These are phyloP conservation scores for Cladochytrium replicatum DNA, from an alignment of 192 early-diverging fungal genomes.

Conservation along the genomic window DNA sequence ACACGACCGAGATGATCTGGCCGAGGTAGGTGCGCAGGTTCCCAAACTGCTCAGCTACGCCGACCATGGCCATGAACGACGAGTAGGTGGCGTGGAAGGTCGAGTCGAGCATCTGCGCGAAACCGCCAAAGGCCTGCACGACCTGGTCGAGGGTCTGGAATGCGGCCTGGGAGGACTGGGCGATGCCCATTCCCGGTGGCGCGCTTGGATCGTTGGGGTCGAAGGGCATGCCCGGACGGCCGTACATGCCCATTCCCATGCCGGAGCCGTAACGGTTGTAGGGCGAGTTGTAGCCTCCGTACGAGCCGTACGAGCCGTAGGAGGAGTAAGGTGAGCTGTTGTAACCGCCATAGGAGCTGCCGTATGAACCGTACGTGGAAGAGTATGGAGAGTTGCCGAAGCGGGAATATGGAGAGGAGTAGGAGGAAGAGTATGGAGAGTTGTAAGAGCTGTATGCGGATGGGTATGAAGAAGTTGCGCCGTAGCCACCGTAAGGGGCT, in stretches of 20 bases:
- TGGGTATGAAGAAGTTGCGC: neutral
- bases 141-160: slow-evolving; percentile 89
- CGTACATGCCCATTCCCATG: slow-evolving; percentile 27
- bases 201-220: slow-evolving; percentile 57
- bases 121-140: slow-evolving; percentile 93
- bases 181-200: slow-evolving; percentile 71
- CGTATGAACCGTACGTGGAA: slow-evolving; percentile 8
- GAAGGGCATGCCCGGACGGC: slow-evolving; percentile 31
- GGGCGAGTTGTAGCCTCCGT: slow-evolving; percentile 9
- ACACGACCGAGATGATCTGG: slow-evolving; percentile 70
- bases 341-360: slow-evolving; percentile 32
- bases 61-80: slow-evolving; percentile 83
- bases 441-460: slow-evolving; percentile 1
- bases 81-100: slow-evolving; percentile 95
- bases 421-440: slow-evolving; percentile 1
- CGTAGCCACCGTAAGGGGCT: neutral
- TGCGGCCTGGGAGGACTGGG: slow-evolving; percentile 80
- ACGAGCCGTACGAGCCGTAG: slow-evolving; percentile 22
- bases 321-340: slow-evolving; percentile 25
- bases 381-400: slow-evolving; percentile 2
- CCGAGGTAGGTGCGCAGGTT: slow-evolving; percentile 76
- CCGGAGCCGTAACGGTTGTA: slow-evolving; percentile 31
- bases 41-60: slow-evolving; percentile 98
- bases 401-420: slow-evolving; percentile 1
- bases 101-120: slow-evolving; percentile 95